These are phyloP conservation scores for Penicillium sp. DNA, from an alignment of 2,329 filamentous ascomycete genomes.

Conservation along the genomic window DNA sequence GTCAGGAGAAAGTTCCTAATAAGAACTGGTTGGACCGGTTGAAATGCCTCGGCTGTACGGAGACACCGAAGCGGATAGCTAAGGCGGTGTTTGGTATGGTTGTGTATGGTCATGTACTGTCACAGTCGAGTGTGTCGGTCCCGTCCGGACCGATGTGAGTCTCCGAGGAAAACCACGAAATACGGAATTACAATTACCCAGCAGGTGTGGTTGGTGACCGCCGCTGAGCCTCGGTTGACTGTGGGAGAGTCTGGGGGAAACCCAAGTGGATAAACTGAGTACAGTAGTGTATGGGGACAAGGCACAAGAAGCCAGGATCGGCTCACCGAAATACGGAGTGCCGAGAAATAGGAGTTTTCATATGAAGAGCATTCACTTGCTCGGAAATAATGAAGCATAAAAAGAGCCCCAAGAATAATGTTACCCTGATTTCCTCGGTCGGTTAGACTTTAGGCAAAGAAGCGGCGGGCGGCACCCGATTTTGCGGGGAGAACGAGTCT, in stretches of 20 bases:
- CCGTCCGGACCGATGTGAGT: slow-evolving; percentile 11
- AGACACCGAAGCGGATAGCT: slow-evolving; percentile 21
- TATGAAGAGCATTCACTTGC: not conserved
- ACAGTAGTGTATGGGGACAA: not conserved
- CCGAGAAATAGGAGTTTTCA: not conserved
- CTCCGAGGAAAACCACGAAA: slow-evolving; percentile 13
- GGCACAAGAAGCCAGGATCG: not conserved
- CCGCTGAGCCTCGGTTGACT: slow-evolving; percentile 20
- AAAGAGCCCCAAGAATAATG: not conserved
- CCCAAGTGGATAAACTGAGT: not conserved
- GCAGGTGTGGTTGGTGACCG: not conserved
- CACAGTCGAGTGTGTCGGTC: slow-evolving; percentile 16
- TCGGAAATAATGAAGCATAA: not conserved
- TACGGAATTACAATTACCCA: slow-evolving; percentile 12
- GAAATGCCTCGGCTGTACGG: slow-evolving; percentile 33
- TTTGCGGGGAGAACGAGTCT: slow-evolving; percentile 3
- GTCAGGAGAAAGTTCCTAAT: slow-evolving; percentile 18
- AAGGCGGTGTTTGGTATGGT: slow-evolving; percentile 11
- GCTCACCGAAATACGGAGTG: not conserved
- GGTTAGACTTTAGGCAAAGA: not conserved
- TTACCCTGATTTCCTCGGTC: not conserved
- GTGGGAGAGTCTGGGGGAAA: slow-evolving; percentile 15
- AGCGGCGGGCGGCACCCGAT: not conserved
- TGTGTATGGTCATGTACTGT: slow-evolving; percentile 20
- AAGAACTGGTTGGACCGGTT: slow-evolving; percentile 15